Conservation (phyloP, 176 grass and related monocot species). For the Olyra latifolia region DNA sequence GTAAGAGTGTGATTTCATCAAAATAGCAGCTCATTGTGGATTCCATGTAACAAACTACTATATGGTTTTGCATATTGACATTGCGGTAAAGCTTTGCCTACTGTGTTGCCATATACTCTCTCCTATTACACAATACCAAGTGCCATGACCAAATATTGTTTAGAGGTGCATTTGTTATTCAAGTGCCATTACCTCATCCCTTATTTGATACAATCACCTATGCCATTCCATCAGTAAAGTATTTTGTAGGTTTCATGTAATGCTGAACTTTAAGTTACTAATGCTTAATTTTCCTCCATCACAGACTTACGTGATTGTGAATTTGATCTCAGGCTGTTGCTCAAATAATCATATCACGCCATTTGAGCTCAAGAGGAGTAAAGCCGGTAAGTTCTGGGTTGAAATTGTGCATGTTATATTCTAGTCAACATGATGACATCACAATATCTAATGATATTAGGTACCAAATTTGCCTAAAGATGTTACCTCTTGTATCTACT, state of each 20-base stretch:
- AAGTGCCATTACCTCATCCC: neutral
- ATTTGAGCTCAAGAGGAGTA: slow-evolving; percentile 70
- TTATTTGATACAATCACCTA: neutral
- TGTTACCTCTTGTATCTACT: neutral
- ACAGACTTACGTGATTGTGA: slow-evolving; percentile 10
- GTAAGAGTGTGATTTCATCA: slow-evolving; percentile 12
- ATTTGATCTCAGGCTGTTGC: slow-evolving; percentile 76
- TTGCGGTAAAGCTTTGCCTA: neutral
- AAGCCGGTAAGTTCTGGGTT: slow-evolving; percentile 59
- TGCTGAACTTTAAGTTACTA: neutral
- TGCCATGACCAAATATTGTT: slow-evolving; percentile 19
- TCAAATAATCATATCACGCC: slow-evolving; percentile 80
- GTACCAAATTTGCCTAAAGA: neutral
- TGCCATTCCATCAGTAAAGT: slow-evolving; percentile 1
- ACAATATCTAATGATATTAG: neutral
- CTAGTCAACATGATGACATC: neutral
- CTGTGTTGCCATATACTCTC: neutral
- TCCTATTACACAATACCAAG: neutral
- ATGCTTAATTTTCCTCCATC: neutral
- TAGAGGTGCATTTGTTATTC: neutral
- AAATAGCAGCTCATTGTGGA: neutral
- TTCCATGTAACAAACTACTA: slow-evolving; percentile 16
- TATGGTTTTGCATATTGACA: neutral
- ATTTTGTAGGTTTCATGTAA: neutral
- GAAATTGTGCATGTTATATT: neutral